Base-by-base conservation (phyloP, 2,329 filamentous ascomycete genomes). In the Sarocladiaceae sp. region DNA sequence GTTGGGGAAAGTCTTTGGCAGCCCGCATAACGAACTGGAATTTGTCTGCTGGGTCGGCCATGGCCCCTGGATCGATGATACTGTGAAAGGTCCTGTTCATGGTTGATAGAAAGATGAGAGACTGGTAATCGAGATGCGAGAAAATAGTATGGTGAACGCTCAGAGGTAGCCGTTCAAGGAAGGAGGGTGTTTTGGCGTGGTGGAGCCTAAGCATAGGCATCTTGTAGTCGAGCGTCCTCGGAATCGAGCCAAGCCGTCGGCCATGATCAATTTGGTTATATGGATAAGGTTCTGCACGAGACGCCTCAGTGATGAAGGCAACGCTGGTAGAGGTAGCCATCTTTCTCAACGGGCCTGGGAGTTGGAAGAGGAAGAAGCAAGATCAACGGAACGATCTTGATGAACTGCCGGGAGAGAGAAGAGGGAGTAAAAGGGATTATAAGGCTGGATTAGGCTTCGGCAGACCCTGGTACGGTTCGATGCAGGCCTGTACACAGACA, bases 11-110 rank as follows among this genome's bases (percentile, higher is more conserved):
- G 60, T 69, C 65, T 37, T 69, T 71, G 52, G 67, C 70, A 2
- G 70, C 70, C 28, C 62, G 63, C 68, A 72, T 70, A 56, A 73
- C 65, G 44, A 72, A 72, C 40, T 68, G 58, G 49, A 69, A 63
- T 57, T 69, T 72, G 58, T 72, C 70, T 17, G 51, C 36, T 4
- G 62, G 53, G 22, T 63, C 58, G n/a, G 70, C 67, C 59, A 70
- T 67, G 12, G 50, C 54, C 44, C 61, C 64, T 2, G 70, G 67
- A 25, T 69, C 57, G 47, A 72, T 60, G 4, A 57, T 55, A 28
- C 55, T 60, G 52, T 70, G 57, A 53, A 71, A 67, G 54, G 65
- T 61, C 29, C 62, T 60, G 52, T 67, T 72, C 58, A 62, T 61
- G 20, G 64, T 66, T 1, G 69, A 72, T 5, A 72, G 59, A 50